A percentile compares a stretch with the other conserved stretches of the same genome.
phyloP scores from a whole-genome alignment of 2,329 filamentous ascomycete species.

The Didymella keratinophila region DNA sequence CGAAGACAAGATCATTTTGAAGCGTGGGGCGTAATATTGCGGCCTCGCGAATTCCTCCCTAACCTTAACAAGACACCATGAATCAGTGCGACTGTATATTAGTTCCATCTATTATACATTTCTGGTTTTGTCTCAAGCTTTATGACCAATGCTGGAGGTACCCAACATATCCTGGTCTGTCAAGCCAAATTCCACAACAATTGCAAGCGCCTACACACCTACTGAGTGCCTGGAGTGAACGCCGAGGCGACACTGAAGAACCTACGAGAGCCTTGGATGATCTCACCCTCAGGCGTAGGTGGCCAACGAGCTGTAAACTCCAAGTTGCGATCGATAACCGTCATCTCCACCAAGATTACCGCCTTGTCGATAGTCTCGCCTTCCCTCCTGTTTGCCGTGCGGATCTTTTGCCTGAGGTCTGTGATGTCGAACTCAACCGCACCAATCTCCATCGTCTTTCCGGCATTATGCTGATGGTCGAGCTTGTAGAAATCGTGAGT shows the following conservation, averaged over 20 bases:
- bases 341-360: conserved; percentile 24
- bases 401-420: conserved; percentile 5
- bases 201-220: not conserved
- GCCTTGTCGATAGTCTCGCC: not conserved
- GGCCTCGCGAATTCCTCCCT: too few species aligned
- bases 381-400: not conserved
- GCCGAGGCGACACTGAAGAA: conserved; percentile 18
- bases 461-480: conserved; percentile 17
- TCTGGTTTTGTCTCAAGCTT: not conserved
- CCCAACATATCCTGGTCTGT: not conserved
- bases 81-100: not conserved
- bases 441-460: conserved; percentile 21
- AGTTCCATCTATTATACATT: too few species aligned
- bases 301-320: conserved; percentile 26
- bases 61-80: not conserved
- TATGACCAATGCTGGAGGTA: not conserved
- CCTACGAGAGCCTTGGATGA: conserved; percentile 11
- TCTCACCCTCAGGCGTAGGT: not conserved
- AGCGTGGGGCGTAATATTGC: too few species aligned
- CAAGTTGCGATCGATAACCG: conserved; percentile 25
- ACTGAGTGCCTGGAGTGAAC: conserved; percentile 20
- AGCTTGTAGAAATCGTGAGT: conserved; percentile 21
- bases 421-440: conserved; percentile 22
- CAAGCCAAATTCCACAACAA: not conserved
- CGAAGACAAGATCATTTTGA: too few species aligned